Base-by-base conservation (phyloP, 768 basidiomycete genomes). In the Nevesoporus exiguus region DNA sequence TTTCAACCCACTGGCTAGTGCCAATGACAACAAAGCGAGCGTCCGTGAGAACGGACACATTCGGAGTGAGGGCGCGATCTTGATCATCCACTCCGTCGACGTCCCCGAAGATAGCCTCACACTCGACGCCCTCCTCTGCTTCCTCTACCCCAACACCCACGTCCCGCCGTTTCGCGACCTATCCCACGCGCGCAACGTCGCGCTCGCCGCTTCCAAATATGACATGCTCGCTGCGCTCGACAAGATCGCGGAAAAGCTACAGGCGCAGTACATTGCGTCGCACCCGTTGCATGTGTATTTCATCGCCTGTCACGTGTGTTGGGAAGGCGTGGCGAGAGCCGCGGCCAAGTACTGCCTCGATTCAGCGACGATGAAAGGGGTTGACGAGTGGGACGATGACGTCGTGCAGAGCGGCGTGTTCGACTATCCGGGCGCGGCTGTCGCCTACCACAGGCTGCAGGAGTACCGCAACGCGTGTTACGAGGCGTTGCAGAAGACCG, bases 91-190 rank as follows among this genome's bases (percentile, higher is more conserved):
- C 15, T 30, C 47, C 15, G 5, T 55, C 19, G 39, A 53, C 24
- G 13, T 55, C 25, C 11, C 50, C 10, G 39, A 42, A 55, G 44
- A 47, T 37, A 45, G 25, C 33, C 21, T 34, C 3, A 55, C 44
- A 17, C 44, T 55, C 4, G 50, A 52, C 44, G 15, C 50, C 25
- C 54, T 55, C 50, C 54, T 52, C 44, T 42, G 54, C 15, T 40
- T 52, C 30, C 43, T 52, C 43, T 52, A 46, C 13, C 54, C 54
- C 43, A 52, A 46, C 54, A 41, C 50, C 9, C 43, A 17, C 15
- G 10, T 19, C 13, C n/a, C 31, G 7, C 1, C 22, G 3, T 55
- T 55, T 10, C 36, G 8, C 22, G 3, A 39, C n/a, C 11, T 34
- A 1, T 1, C 9, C 3, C 54, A 55, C 29, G 54, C 54, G 0